Conservation (phyloP, 306 rosid genomes). For the Cucurbita argyrosperma region DNA sequence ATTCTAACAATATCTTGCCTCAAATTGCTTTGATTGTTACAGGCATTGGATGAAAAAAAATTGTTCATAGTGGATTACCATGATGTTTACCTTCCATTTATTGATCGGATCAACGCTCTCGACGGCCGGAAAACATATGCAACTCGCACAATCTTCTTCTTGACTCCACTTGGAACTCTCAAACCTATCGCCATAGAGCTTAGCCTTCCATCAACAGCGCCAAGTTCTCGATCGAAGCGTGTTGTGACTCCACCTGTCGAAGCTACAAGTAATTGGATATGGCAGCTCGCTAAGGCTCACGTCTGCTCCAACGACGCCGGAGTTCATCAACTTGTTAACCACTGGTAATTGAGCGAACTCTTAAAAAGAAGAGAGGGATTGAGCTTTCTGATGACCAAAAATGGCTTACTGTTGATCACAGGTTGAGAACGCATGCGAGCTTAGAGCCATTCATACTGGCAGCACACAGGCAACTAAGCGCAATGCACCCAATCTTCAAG, state of each 20-base stretch:
- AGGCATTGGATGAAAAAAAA: conserved; percentile 66
- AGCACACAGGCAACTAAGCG: conserved; percentile 81
- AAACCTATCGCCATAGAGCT: conserved; percentile 90
- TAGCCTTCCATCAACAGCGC: conserved; percentile 54
- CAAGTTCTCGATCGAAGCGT: conserved; percentile 40
- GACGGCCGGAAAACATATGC: conserved; percentile 92
- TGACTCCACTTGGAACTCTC: conserved; percentile 54
- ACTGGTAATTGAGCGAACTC: conserved; percentile 38
- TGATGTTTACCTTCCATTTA: conserved; percentile 73
- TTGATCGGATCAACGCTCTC: conserved; percentile 60
- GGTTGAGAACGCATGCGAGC: conserved; percentile 79
- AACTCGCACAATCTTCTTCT: conserved; percentile 59
- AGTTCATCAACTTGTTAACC: conserved; percentile 87
- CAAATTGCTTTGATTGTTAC: neutral
- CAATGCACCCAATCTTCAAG: conserved; percentile 82
- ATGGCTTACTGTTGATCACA: conserved; percentile 7
- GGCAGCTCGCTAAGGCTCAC: conserved; percentile 95
- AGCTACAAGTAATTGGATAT: conserved; percentile 70
- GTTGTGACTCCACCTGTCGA: conserved; percentile 58
- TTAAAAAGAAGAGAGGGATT: neutral
- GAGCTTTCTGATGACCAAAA: neutral
- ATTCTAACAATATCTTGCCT: neutral
- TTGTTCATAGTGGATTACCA: conserved; percentile 69
- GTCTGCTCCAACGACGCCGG: conserved; percentile 85
- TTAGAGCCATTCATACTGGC: conserved; percentile 75